Conservation (phyloP, 192 early-diverging fungal species). For the Coemansia sp. region DNA sequence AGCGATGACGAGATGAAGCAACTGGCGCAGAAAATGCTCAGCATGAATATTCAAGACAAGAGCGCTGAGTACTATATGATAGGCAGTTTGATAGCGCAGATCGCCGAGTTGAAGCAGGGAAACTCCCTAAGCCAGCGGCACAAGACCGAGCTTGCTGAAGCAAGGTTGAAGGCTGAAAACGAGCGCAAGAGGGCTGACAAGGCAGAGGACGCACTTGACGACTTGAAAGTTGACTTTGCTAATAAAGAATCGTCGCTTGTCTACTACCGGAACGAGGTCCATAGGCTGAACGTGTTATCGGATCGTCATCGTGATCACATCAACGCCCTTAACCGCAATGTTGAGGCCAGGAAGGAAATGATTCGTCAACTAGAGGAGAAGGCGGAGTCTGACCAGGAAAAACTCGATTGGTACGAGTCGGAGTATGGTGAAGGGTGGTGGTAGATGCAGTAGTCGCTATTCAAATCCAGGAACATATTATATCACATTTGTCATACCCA, state of each 20-base stretch:
- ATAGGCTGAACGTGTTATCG: background rate
- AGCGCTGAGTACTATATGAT: background rate
- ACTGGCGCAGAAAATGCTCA: background rate
- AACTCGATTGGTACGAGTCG: background rate
- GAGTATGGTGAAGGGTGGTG: too few species aligned
- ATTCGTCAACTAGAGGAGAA: background rate
- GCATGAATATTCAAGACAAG: background rate
- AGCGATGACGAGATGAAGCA: background rate
- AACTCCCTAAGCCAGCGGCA: background rate
- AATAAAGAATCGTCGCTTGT: background rate
- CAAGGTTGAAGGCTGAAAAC: background rate
- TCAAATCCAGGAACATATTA: background rate
- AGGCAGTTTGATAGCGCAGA: background rate
- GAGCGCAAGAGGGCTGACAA: background rate
- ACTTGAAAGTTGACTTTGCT: background rate
- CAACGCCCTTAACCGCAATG: background rate
- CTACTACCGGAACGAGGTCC: background rate
- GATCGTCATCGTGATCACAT: conserved; percentile 6
- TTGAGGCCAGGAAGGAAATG: background rate
- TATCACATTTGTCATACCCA: conserved; percentile 4
- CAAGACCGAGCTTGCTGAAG: background rate
- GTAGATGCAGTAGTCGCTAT: too few species aligned
- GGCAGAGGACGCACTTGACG: background rate
- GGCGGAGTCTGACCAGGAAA: background rate
- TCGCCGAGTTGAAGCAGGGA: background rate